Conservation (phyloP, 2,329 filamentous ascomycete species). For the Cladorrhinum sp. region DNA sequence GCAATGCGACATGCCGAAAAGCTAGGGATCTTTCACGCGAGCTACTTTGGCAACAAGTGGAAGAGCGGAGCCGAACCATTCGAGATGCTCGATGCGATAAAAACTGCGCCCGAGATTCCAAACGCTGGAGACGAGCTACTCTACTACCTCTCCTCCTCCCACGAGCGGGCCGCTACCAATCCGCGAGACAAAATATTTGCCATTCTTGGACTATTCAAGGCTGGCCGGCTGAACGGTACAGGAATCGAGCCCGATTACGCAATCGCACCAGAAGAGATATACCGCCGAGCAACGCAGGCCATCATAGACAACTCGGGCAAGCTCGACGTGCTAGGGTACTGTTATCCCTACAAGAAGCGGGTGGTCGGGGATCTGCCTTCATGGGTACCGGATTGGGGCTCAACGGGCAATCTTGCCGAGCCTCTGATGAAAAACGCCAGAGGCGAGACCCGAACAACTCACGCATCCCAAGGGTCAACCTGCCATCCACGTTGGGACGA, state of each 20-base stretch:
- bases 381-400: slow-evolving; percentile 12
- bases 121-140: slow-evolving; percentile 3
- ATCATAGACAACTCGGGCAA: slow-evolving; percentile 2
- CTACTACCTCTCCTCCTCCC: slow-evolving; percentile 3
- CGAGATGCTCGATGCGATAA: neutral
- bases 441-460: slow-evolving; percentile 3
- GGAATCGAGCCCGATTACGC: slow-evolving; percentile 5
- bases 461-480: neutral
- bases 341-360: neutral
- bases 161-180: slow-evolving; percentile 1
- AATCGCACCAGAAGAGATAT: neutral
- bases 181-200: slow-evolving; percentile 11
- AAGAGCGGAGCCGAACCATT: neutral
- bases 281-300: neutral
- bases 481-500: slow-evolving; percentile 1
- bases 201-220: neutral
- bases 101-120: neutral
- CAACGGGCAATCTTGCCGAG: slow-evolving; percentile 1
- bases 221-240: neutral
- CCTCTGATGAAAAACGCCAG: slow-evolving; percentile 8
- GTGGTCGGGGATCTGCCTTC: slow-evolving; percentile 3
- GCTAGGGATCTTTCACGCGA: neutral
- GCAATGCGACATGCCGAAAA: neutral
- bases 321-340: slow-evolving; percentile 9
- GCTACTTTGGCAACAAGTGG: neutral